Evolutionary conservation across 805 yeast genomes (phyloP), one percentile per base, ranked within the genome.

Genomic region (Yarrowia sp.): DNA sequence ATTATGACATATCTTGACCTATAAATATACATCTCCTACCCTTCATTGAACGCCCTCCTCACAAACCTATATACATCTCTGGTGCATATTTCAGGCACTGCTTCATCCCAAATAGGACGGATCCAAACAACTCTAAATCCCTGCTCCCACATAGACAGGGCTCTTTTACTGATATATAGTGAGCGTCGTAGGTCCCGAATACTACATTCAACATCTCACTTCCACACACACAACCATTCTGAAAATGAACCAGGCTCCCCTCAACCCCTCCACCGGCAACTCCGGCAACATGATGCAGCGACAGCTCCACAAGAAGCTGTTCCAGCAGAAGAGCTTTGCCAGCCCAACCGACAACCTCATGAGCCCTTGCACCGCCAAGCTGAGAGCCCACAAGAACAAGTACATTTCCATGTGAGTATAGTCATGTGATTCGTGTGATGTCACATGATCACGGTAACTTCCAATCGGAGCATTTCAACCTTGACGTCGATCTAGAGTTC

Each of bases 341-440:
- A 85, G 88, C 14, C 89, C 89, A 53, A 86, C 90, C 2, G 90
- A 86, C 72, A 83, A 79, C 61, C 71, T 86, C 71, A 75, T 86
- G 75, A 85, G 88, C 3, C 89, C 89, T 38, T 84, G 88, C 73
- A 81, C 88, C 1, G 83, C 84, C 71, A 86, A 84, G 75, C 75
- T 86, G 70, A 84, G 76, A 70, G 83, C 82, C 45, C 87, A 85
- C 72, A 84, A 82, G 75, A 77, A 75, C 73, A 76, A 80, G 73
- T 83, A 79, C 71, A 73, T 77, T 68, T 75, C 76, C 48, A 77
- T 74, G 82, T 79, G 74, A 63, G 82, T 74, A 35, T 35, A 10
- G 16, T 32, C 22, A 49, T 14, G 40, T 8, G 52, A 26, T 45
- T 32, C 12, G 15, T 12, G 15, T 40, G 42, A 40, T 12, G 32